These are phyloP conservation scores for Mycosarcoma mackinlayi DNA, from an alignment of 1,284 basidiomycete genomes.

Conservation along the genomic window DNA sequence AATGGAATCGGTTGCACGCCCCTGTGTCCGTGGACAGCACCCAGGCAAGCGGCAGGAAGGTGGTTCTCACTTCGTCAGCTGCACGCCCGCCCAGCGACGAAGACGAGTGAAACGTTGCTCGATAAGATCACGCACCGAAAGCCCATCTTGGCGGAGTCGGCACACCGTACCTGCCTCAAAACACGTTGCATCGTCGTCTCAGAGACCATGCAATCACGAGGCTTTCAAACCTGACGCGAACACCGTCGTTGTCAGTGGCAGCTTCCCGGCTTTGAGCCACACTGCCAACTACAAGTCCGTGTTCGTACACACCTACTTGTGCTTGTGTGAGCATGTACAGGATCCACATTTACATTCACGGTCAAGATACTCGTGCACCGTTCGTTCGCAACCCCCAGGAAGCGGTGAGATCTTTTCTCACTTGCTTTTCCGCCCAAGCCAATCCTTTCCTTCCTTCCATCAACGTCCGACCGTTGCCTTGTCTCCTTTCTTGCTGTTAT, in stretches of 20 bases:
- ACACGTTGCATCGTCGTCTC: too few species aligned
- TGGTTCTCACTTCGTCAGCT: background rate
- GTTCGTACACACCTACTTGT: too few species aligned
- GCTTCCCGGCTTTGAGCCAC: too few species aligned
- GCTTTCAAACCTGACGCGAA: too few species aligned
- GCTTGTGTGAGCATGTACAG: too few species aligned
- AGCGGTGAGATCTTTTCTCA: slow-evolving; percentile 11
- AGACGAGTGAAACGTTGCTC: slow-evolving; percentile 36
- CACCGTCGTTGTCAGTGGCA: too few species aligned
- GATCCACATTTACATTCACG: slow-evolving; percentile 15
- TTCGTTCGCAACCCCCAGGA: slow-evolving; percentile 33
- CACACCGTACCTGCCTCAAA: too few species aligned
- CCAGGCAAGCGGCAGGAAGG: slow-evolving; percentile 12
- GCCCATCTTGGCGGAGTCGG: too few species aligned
- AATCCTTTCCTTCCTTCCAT: slow-evolving; percentile 4
- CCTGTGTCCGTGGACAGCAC: slow-evolving; percentile 16
- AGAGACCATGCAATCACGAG: too few species aligned
- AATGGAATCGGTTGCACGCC: slow-evolving; percentile 74
- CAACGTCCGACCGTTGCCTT: slow-evolving; percentile 10
- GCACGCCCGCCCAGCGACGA: slow-evolving; percentile 32
- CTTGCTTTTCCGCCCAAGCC: too few species aligned
- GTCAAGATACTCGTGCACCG: slow-evolving; percentile 48
- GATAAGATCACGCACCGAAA: too few species aligned
- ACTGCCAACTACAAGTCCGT: too few species aligned
- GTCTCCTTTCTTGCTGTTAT: slow-evolving; percentile 22